phyloP scores from a whole-genome alignment of 768 basidiomycete species.

The Leccinum barrowsii region DNA sequence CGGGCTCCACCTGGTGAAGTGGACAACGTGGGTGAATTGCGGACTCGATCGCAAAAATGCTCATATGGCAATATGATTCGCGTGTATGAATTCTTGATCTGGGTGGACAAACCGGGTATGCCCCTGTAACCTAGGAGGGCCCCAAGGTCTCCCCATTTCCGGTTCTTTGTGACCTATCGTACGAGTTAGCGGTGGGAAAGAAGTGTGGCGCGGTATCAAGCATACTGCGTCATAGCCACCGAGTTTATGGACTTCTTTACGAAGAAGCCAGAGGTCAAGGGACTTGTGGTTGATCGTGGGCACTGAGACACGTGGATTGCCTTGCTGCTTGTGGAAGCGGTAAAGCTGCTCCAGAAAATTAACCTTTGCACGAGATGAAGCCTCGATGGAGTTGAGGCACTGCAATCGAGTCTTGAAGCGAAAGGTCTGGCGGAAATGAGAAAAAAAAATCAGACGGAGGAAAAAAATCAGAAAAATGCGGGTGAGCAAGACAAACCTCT shows the following conservation, averaged over 20 bases:
- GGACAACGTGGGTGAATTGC: constrained; percentile 54
- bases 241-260: constrained; percentile 85
- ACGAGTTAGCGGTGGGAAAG: constrained; percentile 25
- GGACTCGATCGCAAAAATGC: constrained; percentile 75
- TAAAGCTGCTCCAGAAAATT: constrained; percentile 97
- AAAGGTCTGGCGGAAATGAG: constrained; percentile 53
- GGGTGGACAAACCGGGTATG: constrained; percentile 76
- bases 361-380: constrained; percentile 91
- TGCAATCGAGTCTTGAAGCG: constrained; percentile 95
- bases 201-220: constrained; percentile 15
- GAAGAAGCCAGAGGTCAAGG: constrained; percentile 88
- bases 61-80: constrained; percentile 96
- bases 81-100: constrained; percentile 86
- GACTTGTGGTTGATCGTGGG: constrained; percentile 92
- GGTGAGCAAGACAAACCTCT: constrained; percentile 56
- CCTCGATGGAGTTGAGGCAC: constrained; percentile 94
- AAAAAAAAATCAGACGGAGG: constrained; percentile 17
- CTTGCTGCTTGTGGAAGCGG: constrained; percentile 94
- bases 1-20: constrained; percentile 38
- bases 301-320: constrained; percentile 84
- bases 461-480: constrained; percentile 25
- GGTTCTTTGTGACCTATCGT: constrained; percentile 70
- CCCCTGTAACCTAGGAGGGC: constrained; percentile 79
- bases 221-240: constrained; percentile 87
- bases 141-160: constrained; percentile 88